Evolutionary conservation across 495 filamentous ascomycete species (phyloP).

Genomic region (Clohesyomyces aquaticus): DNA sequence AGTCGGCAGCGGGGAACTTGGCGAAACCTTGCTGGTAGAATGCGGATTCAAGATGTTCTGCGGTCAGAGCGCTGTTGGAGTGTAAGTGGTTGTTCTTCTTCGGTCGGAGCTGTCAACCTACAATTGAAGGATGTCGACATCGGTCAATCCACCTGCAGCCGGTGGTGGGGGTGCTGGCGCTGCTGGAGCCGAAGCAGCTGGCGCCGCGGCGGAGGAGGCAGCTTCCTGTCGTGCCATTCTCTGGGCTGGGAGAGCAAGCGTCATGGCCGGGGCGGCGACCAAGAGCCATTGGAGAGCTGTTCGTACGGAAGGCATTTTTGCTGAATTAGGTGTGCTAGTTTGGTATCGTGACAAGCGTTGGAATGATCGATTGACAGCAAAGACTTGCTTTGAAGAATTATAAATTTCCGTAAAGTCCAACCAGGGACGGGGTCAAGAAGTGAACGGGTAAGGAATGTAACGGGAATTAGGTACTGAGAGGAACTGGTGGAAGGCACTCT

Average conservation of each 20-base stretch:
- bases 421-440: slow-evolving; percentile 43
- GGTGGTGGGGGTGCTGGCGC: slow-evolving; percentile 24
- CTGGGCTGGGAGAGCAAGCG: slow-evolving; percentile 19
- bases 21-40: slow-evolving; percentile 67
- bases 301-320: slow-evolving; percentile 41
- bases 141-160: slow-evolving; percentile 56
- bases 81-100: slow-evolving; percentile 27
- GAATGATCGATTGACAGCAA: slow-evolving; percentile 28
- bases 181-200: slow-evolving; percentile 15
- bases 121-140: slow-evolving; percentile 74
- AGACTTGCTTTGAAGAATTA: slow-evolving; percentile 35
- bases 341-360: background rate
- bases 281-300: slow-evolving; percentile 29
- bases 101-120: slow-evolving; percentile 47
- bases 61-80: slow-evolving; percentile 59
- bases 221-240: slow-evolving; percentile 21
- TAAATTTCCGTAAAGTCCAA: slow-evolving; percentile 39
- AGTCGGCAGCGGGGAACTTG: slow-evolving; percentile 62
- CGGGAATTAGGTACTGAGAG: slow-evolving; percentile 32
- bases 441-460: slow-evolving; percentile 37
- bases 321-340: slow-evolving; percentile 25
- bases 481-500: slow-evolving; percentile 35
- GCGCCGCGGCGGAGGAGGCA: slow-evolving; percentile 1
- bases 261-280: slow-evolving; percentile 31
- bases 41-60: slow-evolving; percentile 65